These are phyloP conservation scores for Amborella trichopoda DNA, from an alignment of 164 flowering plant genomes.

Conservation along the genomic window DNA sequence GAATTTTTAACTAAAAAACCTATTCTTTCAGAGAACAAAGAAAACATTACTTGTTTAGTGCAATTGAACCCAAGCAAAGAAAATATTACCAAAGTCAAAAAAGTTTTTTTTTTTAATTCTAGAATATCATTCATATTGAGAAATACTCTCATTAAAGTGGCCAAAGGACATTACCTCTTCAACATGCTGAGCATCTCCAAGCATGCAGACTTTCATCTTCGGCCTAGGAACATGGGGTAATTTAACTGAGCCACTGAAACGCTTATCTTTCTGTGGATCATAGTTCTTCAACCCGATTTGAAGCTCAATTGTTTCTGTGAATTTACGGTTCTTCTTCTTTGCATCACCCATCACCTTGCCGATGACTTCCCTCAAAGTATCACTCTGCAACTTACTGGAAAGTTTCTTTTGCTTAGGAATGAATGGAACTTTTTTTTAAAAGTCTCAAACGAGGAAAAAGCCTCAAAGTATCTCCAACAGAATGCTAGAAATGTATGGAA, in stretches of 20 bases:
- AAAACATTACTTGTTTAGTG: too few relatives aligned
- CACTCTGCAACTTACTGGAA: slow-evolving; percentile 66
- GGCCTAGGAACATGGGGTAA: slow-evolving; percentile 33
- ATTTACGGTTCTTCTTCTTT: slow-evolving; percentile 45
- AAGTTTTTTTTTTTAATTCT: not conserved
- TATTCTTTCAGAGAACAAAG: too few relatives aligned
- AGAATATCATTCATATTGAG: not conserved
- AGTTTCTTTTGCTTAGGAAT: too few relatives aligned
- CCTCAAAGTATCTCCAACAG: too few relatives aligned
- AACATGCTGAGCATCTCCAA: slow-evolving; percentile 44
- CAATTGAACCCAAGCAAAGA: too few relatives aligned
- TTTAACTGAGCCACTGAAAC: slow-evolving; percentile 68
- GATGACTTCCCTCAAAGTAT: slow-evolving; percentile 53
- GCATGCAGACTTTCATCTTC: slow-evolving; percentile 38
- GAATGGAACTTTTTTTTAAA: too few relatives aligned
- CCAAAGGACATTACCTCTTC: slow-evolving; percentile 56
- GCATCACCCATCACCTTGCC: slow-evolving; percentile 21
- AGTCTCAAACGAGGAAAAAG: too few relatives aligned
- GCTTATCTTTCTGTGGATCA: slow-evolving; percentile 79
- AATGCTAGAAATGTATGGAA: too few relatives aligned
- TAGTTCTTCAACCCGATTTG: slow-evolving; percentile 76
- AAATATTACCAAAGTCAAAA: not conserved
- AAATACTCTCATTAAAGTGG: too few relatives aligned
- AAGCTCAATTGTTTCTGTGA: slow-evolving; percentile 63
- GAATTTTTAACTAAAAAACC: too few relatives aligned